A percentile compares a stretch with the other conserved stretches of the same genome.
Evolutionary conservation across 1,139 yeast genomes (phyloP).

Genomic region (Lodderomyces theae): DNA sequence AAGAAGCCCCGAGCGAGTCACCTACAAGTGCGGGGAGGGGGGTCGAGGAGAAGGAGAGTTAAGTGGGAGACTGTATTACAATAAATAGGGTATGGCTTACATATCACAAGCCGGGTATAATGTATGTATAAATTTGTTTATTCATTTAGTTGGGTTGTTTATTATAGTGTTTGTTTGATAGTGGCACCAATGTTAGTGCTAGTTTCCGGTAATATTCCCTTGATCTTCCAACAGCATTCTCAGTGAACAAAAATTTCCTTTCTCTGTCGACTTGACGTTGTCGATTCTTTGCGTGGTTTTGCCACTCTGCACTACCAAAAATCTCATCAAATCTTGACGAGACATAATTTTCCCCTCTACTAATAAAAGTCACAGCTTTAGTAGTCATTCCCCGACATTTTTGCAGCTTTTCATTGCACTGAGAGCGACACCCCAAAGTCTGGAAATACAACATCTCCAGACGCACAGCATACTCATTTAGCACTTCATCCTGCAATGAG

Average conservation of each 20-base stretch:
- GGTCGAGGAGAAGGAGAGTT: too few species aligned
- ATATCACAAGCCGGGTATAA: not conserved
- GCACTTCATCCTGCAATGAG: conserved; percentile 3
- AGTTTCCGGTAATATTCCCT: not conserved
- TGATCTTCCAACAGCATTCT: not conserved
- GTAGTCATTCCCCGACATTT: not conserved
- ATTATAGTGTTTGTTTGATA: not conserved
- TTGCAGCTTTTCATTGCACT: not conserved
- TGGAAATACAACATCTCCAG: too few species aligned
- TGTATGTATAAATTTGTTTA: not conserved
- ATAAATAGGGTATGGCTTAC: not conserved
- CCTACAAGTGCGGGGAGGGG: too few species aligned
- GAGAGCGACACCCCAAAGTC: too few species aligned
- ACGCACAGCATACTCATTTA: too few species aligned
- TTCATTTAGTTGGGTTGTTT: not conserved
- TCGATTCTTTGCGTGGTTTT: too few species aligned
- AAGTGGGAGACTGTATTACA: not conserved
- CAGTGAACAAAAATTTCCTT: too few species aligned
- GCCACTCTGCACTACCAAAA: not conserved
- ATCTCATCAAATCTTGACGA: not conserved
- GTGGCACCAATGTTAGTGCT: not conserved
- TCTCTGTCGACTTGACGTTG: too few species aligned
- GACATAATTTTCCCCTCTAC: not conserved
- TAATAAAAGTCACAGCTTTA: not conserved
- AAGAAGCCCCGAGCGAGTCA: not conserved